Evolutionary conservation across 192 early-diverging fungal species (phyloP), one percentile per base, ranked within the genome.

Genomic region (Rhizophagus sp.): DNA sequence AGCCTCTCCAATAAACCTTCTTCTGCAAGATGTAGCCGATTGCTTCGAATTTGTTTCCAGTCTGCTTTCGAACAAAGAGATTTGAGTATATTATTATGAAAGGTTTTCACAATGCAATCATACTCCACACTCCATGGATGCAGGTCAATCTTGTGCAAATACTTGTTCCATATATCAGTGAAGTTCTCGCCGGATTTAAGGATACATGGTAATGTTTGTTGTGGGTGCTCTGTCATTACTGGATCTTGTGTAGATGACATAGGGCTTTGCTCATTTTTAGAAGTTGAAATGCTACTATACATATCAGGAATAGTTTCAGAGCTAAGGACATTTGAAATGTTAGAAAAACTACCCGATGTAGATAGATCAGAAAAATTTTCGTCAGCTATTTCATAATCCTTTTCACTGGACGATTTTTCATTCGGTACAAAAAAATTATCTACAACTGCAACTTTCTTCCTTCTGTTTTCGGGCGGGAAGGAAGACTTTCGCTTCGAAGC

Each of bases 1-100:
- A 74, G 57, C 44, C 57, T 74, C 27, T 74, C 73, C 57, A 74
- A 74, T 74, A 50, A 73, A 57, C 49, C 41, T 73, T 73, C 72
- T 49, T 57, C 72, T 50, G 72, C 72, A 49, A 73, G 72, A 57
- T 61, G 52, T 73, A 73, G 49, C 41, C 36, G 15, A 25, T 49
- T 9, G n/a, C 72, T 50, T 61, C 47, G 50, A 25, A 73, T 73
- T 73, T 73, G 72, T 24, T 73, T 33, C 72, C 47, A 73, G 47
- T 22, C n/a, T 73, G 41, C 9, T 73, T 52, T 73, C 72, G 44
- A 73, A 73, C 49, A 73, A 22, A 73, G 10, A 73, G 44, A 73
- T 73, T 73, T 73, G 52, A 73, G 49, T 52, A 61, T 25, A 49
- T 73, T 33, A 10, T 73, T 73, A 13, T 73, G 72, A 33, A 73